Conservation (phyloP, 2,329 filamentous ascomycete species). For the Dryadomyces quercivorus region DNA sequence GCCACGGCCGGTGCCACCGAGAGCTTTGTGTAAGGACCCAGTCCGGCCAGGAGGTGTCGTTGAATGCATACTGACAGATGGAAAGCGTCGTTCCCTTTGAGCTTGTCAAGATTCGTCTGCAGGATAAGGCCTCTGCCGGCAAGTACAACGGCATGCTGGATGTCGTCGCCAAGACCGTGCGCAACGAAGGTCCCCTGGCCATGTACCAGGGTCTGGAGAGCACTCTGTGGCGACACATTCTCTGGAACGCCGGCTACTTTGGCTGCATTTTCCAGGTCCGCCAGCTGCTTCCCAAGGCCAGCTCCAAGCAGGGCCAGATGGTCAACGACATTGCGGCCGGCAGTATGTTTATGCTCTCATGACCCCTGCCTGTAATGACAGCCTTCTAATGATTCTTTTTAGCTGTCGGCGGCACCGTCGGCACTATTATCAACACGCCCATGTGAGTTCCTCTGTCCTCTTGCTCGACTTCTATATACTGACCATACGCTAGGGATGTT, state of each 20-base stretch:
- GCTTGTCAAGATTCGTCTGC: constrained; percentile 94
- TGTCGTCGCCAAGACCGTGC: constrained; percentile 56
- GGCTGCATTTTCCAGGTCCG: constrained; percentile 98
- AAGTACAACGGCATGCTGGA: constrained; percentile 79
- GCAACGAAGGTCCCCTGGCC: constrained; percentile 49
- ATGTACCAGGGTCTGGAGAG: constrained; percentile 96
- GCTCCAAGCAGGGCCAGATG: constrained; percentile 70
- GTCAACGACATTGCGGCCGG: constrained; percentile 81
- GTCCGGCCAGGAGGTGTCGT: neutral
- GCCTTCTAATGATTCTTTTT: neutral
- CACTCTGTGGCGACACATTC: constrained; percentile 81
- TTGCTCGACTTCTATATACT: neutral
- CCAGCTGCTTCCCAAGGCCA: constrained; percentile 66
- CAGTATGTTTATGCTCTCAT: constrained; percentile 16
- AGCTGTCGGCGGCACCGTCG: constrained; percentile 69
- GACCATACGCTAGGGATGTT: constrained; percentile 4
- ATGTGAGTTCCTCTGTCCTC: constrained; percentile 67
- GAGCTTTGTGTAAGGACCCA: constrained; percentile 47
- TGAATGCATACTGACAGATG: neutral
- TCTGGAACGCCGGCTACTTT: constrained; percentile 94
- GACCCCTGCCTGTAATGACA: too few relatives aligned
- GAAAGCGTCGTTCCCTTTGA: constrained; percentile 79
- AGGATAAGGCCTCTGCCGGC: constrained; percentile 81
- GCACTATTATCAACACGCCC: constrained; percentile 88
- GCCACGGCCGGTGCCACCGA: constrained; percentile 93